These are phyloP conservation scores for Saccharum officinarum DNA, from an alignment of 176 grass and related monocot species.

Conservation along the genomic window DNA sequence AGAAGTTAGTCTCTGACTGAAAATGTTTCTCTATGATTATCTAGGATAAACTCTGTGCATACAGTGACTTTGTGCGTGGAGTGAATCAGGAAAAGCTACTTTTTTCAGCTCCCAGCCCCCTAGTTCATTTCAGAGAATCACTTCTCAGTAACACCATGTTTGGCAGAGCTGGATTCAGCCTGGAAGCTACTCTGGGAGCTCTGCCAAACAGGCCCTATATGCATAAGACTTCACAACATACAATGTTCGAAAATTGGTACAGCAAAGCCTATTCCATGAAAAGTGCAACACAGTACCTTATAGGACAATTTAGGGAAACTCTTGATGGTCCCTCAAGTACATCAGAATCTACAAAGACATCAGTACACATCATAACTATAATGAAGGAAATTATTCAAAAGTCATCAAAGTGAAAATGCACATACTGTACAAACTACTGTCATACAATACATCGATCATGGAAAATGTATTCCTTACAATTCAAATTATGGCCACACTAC, in stretches of 20 bases:
- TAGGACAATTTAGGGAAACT: constrained; percentile 91
- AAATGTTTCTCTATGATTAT: neutral
- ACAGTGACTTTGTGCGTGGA: neutral
- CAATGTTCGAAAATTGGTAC: constrained; percentile 9
- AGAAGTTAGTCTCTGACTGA: neutral
- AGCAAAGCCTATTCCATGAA: constrained; percentile 11
- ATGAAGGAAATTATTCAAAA: neutral
- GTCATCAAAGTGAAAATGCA: neutral
- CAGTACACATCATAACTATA: neutral
- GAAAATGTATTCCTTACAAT: neutral
- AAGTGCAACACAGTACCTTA: constrained; percentile 68
- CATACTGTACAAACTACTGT: neutral
- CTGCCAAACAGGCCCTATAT: neutral
- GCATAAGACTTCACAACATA: constrained; percentile 10
- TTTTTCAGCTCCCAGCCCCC: neutral
- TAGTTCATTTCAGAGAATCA: neutral
- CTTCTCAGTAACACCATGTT: too few relatives aligned
- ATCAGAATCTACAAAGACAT: constrained; percentile 65
- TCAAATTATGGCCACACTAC: neutral
- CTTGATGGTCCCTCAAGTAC: constrained; percentile 91
- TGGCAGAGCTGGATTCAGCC: neutral
- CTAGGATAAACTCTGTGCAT: neutral
- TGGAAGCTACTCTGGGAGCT: neutral
- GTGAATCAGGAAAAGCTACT: neutral
- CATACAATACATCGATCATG: neutral